Conservation (phyloP, 2,329 filamentous ascomycete genomes). For the Trichoderma sp. region DNA sequence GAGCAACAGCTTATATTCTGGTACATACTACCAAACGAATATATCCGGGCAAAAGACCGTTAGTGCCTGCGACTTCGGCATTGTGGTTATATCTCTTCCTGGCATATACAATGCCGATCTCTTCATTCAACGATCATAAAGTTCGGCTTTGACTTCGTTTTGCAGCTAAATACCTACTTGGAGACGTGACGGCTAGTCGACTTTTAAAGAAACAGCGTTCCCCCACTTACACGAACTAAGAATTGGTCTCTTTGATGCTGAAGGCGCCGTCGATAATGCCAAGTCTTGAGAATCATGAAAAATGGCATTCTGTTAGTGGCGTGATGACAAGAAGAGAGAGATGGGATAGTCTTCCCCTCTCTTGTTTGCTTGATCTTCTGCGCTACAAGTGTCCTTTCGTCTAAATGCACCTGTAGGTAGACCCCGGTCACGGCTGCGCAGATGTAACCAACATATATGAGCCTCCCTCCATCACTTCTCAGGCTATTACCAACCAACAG, state of each 20-base stretch:
- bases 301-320: neutral
- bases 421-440: neutral
- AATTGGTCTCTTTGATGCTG: constrained; percentile 8
- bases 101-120: neutral
- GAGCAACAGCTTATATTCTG: neutral
- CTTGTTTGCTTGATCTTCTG: neutral
- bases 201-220: neutral
- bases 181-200: neutral
- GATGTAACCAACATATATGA: neutral
- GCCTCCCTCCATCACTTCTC: neutral
- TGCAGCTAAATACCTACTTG: neutral
- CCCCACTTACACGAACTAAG: constrained; percentile 8
- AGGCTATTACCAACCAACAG: neutral
- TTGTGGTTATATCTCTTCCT: neutral
- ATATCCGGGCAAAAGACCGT: neutral
- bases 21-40: neutral
- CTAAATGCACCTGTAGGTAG: constrained; percentile 6
- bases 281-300: constrained; percentile 1
- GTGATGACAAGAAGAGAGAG: neutral
- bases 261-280: neutral
- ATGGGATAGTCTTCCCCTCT: constrained; percentile 3
- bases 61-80: neutral
- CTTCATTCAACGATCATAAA: neutral
- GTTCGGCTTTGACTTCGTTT: neutral
- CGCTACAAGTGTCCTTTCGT: neutral